Base-by-base conservation (phyloP, 2,329 filamentous ascomycete genomes). In the Colletotrichum chrysophilum region DNA sequence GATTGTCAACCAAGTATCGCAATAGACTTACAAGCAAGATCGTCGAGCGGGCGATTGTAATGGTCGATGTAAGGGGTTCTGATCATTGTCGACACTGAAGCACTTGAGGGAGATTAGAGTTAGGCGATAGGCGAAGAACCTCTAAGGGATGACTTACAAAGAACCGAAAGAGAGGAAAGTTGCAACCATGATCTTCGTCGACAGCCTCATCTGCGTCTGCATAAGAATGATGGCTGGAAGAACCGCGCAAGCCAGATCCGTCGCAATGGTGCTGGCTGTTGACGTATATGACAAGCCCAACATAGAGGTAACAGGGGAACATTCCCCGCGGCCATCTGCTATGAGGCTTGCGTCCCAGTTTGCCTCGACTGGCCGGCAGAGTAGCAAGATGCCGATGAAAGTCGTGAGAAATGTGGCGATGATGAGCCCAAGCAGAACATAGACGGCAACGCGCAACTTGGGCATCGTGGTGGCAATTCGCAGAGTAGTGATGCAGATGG, bases 401-500 rank as follows among this genome's bases (percentile, higher is more conserved):
- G 81, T 81, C 21, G 82, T 82, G 0, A 82, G 78, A 32, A 80
- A 81, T 0, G 79, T 80, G 32, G 81, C 83, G 2, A 76, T 71
- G 28, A 75, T 78, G 6, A 80, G 75, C 4, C 77, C 79, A 0
- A 76, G 77, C 1, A 73, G 71, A 21, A 71, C n/a, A 65, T 77
- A 79, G 16, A 80, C 78, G 26, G 78, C 77, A 24, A 78, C 71
- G 28, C 79, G 78, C 48, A 79, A 72, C 26, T 10, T 62, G 14
- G 61, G 73, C 66, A 77, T 52, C 2, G 81, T 80, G 1, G 67
- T 84, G 32, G 79, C 78, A 24, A 71, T 86, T 3, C 85, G 79
- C n/a, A 84, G 80, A 0, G 84, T 82, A 28, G 80, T 82, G 21
- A 82, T 79, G 61, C 85, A 85, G 79, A 80, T 82, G 16, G 84